A percentile compares a stretch with the other conserved stretches of the same genome.
These are phyloP conservation scores for Salix purpurea DNA, from an alignment of 345 rosid genomes.

Conservation along the genomic window DNA sequence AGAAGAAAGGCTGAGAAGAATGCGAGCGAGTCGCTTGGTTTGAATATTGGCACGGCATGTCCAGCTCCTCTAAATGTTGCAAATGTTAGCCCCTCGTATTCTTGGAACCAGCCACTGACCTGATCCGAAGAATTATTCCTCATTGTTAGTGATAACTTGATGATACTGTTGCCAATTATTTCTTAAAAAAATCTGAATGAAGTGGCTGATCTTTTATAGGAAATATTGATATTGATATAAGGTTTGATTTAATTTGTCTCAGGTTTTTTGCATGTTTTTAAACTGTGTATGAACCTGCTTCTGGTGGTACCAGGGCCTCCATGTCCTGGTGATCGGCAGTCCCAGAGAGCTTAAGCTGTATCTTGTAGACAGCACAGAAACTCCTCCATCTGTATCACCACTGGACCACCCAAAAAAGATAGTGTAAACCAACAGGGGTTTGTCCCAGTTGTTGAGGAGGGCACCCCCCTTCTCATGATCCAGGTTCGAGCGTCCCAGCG, in stretches of 20 bases:
- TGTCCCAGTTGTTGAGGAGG: no score
- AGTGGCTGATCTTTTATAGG: not conserved
- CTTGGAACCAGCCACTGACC: constrained; percentile 94
- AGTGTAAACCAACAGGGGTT: no score
- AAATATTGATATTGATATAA: not conserved
- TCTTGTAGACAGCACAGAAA: constrained; percentile 80
- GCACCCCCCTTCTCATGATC: no score
- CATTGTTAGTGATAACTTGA: not conserved
- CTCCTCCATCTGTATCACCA: constrained; percentile 98
- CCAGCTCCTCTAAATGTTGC: constrained; percentile 99
- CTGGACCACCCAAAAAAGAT: constrained; percentile 32
- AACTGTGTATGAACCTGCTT: constrained; percentile 46
- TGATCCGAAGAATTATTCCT: constrained; percentile 11
- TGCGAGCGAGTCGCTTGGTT: constrained; percentile 66
- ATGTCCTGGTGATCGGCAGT: constrained; percentile 54
- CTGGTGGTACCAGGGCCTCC: constrained; percentile 88
- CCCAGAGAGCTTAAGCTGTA: constrained; percentile 62
- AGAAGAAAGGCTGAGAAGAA: constrained; percentile 65
- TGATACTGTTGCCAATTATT: not conserved
- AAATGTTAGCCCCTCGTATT: constrained; percentile 77
- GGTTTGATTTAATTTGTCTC: not conserved
- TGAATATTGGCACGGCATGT: constrained; percentile 84
- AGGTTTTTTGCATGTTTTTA: not conserved
- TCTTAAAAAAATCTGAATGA: not conserved
- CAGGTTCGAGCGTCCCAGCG: no score